These are phyloP conservation scores for Tulasnella sp. DNA, from an alignment of 768 basidiomycete species.

Conservation along the genomic window DNA sequence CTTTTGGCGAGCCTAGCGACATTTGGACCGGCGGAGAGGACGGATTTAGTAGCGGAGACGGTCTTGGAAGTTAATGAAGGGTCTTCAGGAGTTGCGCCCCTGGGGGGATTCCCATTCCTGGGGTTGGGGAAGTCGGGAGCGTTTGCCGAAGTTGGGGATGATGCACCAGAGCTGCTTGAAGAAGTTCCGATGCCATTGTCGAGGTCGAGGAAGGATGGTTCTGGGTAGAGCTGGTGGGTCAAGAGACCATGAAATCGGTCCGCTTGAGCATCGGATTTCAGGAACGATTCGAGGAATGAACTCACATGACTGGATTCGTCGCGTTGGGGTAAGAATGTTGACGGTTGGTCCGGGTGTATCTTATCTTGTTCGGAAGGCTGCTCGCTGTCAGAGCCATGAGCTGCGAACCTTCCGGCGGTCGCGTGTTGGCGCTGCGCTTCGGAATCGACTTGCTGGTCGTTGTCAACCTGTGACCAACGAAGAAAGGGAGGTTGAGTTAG, in stretches of 20 bases:
- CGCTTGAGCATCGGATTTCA: background rate
- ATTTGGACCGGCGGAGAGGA: background rate
- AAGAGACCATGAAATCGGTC: background rate
- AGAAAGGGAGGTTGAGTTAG: background rate
- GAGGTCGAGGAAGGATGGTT: constrained; percentile 16
- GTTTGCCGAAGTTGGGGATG: background rate
- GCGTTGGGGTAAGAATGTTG: background rate
- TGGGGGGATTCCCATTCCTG: background rate
- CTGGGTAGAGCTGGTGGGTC: no score
- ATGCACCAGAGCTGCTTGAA: background rate
- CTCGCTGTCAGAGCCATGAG: background rate
- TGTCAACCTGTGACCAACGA: background rate
- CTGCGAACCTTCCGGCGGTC: constrained; percentile 5
- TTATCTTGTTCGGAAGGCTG: background rate
- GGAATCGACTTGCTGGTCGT: background rate
- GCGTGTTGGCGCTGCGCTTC: background rate
- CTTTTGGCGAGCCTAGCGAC: constrained; percentile 2
- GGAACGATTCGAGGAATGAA: background rate
- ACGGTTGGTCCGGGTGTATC: background rate
- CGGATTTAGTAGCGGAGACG: background rate
- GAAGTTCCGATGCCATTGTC: background rate
- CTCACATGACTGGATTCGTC: background rate
- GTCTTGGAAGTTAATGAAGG: background rate
- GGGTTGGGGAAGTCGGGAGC: background rate
- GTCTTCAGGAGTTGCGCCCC: background rate